Evolutionary conservation across 2,329 filamentous ascomycete species (phyloP).

Genomic region (Diaporthe australafricana): DNA sequence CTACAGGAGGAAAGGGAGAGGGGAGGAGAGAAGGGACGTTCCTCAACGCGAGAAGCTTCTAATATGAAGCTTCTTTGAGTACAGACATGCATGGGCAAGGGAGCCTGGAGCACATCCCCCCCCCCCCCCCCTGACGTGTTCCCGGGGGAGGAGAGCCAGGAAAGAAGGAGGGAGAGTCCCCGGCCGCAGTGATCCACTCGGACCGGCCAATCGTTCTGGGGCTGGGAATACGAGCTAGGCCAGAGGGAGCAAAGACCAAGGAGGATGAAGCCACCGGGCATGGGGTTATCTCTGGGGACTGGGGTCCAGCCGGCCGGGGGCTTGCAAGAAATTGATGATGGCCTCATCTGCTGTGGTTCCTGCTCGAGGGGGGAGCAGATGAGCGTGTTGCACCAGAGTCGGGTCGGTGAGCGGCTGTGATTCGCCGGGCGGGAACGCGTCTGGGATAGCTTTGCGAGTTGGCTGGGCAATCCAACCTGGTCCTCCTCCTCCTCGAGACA

Average conservation of each 20-base stretch:
- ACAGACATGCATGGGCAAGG: constrained; percentile 18
- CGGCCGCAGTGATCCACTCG: constrained; percentile 21
- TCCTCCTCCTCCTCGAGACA: too few species aligned
- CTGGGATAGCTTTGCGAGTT: constrained; percentile 2
- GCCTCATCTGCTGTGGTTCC: constrained; percentile 30
- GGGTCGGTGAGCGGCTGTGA: constrained; percentile 2
- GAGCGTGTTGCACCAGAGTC: constrained; percentile 21
- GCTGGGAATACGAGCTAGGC: constrained; percentile 16
- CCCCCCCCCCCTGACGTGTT: constrained; percentile 6
- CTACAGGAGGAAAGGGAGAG: constrained; percentile 6
- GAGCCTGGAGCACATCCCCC: not conserved
- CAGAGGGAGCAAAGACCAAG: constrained; percentile 11
- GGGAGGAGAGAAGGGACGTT: constrained; percentile 7
- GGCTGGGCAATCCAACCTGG: not conserved
- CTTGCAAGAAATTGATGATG: constrained; percentile 26
- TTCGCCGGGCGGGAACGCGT: constrained; percentile 16
- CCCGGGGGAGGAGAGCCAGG: not conserved
- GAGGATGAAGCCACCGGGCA: constrained; percentile 27
- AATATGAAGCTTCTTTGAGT: constrained; percentile 28
- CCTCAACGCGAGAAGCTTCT: constrained; percentile 26
- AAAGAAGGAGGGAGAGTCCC: constrained; percentile 17
- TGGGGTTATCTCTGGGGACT: constrained; percentile 19
- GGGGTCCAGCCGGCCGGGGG: constrained; percentile 6
- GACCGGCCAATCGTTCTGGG: constrained; percentile 16
- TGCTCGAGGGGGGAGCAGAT: constrained; percentile 4